Conservation (phyloP, 2,329 filamentous ascomycete species). For the Cladosporium sp. region DNA sequence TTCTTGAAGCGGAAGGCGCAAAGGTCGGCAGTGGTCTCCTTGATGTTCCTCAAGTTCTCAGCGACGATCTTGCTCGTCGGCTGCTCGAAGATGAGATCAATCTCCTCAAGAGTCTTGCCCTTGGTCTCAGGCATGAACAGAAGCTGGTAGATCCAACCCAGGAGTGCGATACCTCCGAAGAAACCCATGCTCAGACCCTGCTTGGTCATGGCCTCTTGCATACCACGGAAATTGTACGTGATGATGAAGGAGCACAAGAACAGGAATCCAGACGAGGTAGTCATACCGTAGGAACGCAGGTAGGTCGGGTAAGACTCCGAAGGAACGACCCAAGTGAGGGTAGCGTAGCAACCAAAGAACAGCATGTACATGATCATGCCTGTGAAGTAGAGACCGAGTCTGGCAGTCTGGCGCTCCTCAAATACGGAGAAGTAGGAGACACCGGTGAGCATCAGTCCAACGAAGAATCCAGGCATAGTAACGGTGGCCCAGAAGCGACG, state of each 20-base stretch:
- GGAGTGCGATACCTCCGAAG: slow-evolving; percentile 65
- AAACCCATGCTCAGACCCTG: slow-evolving; percentile 64
- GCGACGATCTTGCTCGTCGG: slow-evolving; percentile 58
- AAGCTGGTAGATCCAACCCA: slow-evolving; percentile 67
- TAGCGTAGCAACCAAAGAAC: slow-evolving; percentile 51
- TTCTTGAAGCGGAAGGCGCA: slow-evolving; percentile 40
- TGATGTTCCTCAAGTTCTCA: slow-evolving; percentile 49
- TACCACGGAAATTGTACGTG: slow-evolving; percentile 67
- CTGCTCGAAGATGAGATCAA: slow-evolving; percentile 59
- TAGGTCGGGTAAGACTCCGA: slow-evolving; percentile 68
- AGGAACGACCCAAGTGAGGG: slow-evolving; percentile 37
- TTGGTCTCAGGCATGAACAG: slow-evolving; percentile 73
- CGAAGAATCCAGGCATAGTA: slow-evolving; percentile 38
- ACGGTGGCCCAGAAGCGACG: slow-evolving; percentile 68
- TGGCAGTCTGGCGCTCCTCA: slow-evolving; percentile 25
- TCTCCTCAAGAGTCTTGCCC: slow-evolving; percentile 62
- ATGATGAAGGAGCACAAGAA: slow-evolving; percentile 68
- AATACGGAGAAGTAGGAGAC: slow-evolving; percentile 48
- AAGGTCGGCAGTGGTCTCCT: slow-evolving; percentile 41
- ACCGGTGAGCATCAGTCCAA: slow-evolving; percentile 61
- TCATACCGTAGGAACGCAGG: slow-evolving; percentile 67
- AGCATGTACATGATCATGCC: slow-evolving; percentile 64
- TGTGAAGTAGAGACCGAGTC: slow-evolving; percentile 54
- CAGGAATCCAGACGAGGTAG: slow-evolving; percentile 59
- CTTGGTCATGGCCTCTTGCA: slow-evolving; percentile 61